A percentile compares a stretch with the other conserved stretches of the same genome.
phyloP scores from a whole-genome alignment of 305 asterid genomes.

The Fraxinus platypoda region DNA sequence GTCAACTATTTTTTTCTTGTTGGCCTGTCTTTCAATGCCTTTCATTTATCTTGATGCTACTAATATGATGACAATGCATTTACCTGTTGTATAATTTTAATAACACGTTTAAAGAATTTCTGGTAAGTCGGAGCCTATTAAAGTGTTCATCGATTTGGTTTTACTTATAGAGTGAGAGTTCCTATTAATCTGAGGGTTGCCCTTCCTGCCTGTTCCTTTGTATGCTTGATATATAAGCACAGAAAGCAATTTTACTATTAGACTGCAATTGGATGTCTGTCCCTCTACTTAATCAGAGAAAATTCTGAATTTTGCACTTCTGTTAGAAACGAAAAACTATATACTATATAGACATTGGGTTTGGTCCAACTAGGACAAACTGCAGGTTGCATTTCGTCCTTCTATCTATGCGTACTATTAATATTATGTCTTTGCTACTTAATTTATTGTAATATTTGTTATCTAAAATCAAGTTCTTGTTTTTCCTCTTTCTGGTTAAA shows the following conservation, averaged over 20 bases:
- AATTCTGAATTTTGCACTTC: constrained; percentile 2
- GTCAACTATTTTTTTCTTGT: constrained; percentile 8
- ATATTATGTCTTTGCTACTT: background rate
- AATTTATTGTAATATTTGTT: background rate
- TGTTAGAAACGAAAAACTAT: background rate
- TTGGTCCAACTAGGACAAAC: background rate
- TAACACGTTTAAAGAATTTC: constrained; percentile 14
- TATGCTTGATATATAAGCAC: background rate
- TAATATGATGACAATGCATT: constrained; percentile 6
- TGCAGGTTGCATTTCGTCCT: background rate
- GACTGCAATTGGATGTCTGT: background rate
- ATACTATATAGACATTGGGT: background rate
- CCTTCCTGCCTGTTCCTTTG: constrained; percentile 5
- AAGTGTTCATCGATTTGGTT: background rate
- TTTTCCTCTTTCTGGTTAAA: constrained; percentile 4
- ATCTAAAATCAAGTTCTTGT: constrained; percentile 11
- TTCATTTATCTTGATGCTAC: background rate
- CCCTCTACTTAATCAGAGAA: background rate
- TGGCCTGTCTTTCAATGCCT: background rate
- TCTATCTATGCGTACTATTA: background rate
- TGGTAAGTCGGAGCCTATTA: constrained; percentile 3
- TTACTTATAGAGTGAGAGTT: background rate
- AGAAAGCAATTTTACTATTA: background rate
- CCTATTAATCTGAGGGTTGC: background rate
- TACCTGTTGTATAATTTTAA: constrained; percentile 10